These are phyloP conservation scores for Salix arbutifolia DNA, from an alignment of 345 rosid species.

Conservation along the genomic window DNA sequence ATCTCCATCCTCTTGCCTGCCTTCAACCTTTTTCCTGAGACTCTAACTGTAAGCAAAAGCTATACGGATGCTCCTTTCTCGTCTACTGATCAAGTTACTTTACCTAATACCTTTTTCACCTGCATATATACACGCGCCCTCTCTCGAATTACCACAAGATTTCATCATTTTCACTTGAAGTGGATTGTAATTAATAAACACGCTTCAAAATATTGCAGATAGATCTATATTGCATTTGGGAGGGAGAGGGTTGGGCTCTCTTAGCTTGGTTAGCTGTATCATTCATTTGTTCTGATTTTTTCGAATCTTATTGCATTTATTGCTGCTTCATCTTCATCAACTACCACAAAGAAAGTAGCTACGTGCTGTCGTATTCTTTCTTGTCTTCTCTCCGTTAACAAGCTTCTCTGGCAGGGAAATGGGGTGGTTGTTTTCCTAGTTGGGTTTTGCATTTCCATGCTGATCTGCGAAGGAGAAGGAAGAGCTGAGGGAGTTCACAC, in stretches of 20 bases:
- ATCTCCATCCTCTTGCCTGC: constrained; percentile 6
- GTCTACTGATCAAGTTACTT: not conserved
- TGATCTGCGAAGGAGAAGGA: not conserved
- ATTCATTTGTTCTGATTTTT: not conserved
- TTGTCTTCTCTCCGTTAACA: not conserved
- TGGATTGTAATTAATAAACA: not conserved
- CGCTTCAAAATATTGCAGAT: not conserved
- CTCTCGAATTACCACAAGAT: not conserved
- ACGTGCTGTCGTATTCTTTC: no score
- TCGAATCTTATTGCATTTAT: not conserved
- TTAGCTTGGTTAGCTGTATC: not conserved
- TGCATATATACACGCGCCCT: not conserved
- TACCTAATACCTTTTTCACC: not conserved
- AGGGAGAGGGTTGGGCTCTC: not conserved
- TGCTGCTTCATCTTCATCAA: not conserved
- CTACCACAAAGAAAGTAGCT: not conserved
- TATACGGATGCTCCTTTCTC: not conserved
- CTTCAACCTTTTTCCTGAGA: constrained; percentile 26
- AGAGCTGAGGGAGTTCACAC: not conserved
- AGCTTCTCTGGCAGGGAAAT: not conserved
- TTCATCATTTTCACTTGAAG: not conserved
- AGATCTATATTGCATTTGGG: not conserved
- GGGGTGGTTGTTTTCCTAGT: not conserved
- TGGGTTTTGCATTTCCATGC: not conserved
- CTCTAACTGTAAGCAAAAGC: not conserved